phyloP scores from a whole-genome alignment of 257 asterid species.

The Ocimum tenuiflorum region DNA sequence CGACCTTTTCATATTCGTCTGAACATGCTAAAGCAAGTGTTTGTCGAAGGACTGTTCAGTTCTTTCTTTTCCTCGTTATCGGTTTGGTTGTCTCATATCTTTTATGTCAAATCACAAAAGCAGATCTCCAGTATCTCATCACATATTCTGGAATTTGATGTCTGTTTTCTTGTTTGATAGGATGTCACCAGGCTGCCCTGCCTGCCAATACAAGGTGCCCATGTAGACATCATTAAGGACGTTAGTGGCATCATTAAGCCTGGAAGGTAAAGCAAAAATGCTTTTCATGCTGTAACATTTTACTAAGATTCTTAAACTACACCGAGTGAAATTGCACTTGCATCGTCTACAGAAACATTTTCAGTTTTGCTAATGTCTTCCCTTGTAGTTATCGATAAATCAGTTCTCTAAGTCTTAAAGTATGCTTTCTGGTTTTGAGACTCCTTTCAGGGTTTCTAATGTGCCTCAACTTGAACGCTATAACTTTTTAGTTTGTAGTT shows the following conservation, averaged over 20 bases:
- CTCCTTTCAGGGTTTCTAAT: no score
- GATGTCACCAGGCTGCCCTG: constrained; percentile 46
- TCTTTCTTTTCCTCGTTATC: background rate
- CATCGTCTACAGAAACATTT: no score
- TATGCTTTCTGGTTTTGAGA: background rate
- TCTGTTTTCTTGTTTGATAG: constrained; percentile 26
- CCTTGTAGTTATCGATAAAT: no score
- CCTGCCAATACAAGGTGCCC: constrained; percentile 36
- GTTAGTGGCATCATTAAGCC: constrained; percentile 57
- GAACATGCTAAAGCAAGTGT: background rate
- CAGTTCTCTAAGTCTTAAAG: no score
- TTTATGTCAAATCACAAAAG: background rate
- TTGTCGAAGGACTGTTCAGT: background rate
- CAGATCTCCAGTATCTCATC: background rate
- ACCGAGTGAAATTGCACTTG: no score
- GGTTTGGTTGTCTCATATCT: background rate
- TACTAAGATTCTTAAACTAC: no score
- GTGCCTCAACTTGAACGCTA: no score
- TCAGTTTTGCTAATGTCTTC: no score
- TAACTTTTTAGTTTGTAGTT: background rate
- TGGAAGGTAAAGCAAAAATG: constrained; percentile 40
- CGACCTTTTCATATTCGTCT: background rate
- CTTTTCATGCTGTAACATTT: background rate
- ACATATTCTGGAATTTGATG: background rate
- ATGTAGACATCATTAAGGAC: constrained; percentile 38